Percentiles rank a stretch among this genome's conserved stretches.
Conservation (phyloP, 257 asterid genomes). For the Nicotiana attenuata region DNA sequence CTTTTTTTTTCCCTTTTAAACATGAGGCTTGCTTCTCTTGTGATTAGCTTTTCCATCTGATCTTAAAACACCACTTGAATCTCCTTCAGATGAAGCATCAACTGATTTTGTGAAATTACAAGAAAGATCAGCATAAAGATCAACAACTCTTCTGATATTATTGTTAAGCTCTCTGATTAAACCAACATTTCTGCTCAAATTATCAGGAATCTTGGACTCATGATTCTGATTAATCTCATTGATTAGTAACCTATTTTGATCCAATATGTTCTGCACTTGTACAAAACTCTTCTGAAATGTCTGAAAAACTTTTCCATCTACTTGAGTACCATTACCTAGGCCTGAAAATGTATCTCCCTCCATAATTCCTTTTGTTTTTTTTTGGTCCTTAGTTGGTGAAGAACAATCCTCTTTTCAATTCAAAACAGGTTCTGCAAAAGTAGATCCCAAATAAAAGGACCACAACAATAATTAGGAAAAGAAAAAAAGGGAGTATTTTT, state of each 20-base stretch:
- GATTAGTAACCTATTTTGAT: slow-evolving; percentile 72
- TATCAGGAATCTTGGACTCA: slow-evolving; percentile 77
- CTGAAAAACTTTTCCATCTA: slow-evolving; percentile 65
- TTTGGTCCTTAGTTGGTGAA: slow-evolving; percentile 8
- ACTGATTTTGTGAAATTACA: slow-evolving; percentile 50
- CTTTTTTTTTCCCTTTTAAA: not conserved
- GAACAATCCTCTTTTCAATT: slow-evolving; percentile 14
- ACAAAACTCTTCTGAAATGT: slow-evolving; percentile 79
- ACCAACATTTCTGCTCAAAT: slow-evolving; percentile 73
- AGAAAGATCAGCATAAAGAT: slow-evolving; percentile 77
- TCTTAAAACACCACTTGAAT: slow-evolving; percentile 50
- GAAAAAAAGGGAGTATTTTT: slow-evolving; percentile 26
- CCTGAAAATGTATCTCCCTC: slow-evolving; percentile 67
- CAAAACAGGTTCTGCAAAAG: slow-evolving; percentile 22
- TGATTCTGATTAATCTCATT: slow-evolving; percentile 87
- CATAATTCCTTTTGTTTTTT: slow-evolving; percentile 27
- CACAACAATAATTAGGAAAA: slow-evolving; percentile 5
- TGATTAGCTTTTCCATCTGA: slow-evolving; percentile 45
- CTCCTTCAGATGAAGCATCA: slow-evolving; percentile 77
- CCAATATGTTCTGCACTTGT: slow-evolving; percentile 72
- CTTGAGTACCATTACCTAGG: slow-evolving; percentile 46
- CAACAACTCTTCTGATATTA: slow-evolving; percentile 77
- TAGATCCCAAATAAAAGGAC: slow-evolving; percentile 10
- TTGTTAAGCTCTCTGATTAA: slow-evolving; percentile 73
- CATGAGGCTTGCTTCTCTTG: slow-evolving; percentile 62